Evolutionary conservation across 768 basidiomycete genomes (phyloP), one percentile per base, ranked within the genome.

Genomic region (Hypsizygus marmoreus): DNA sequence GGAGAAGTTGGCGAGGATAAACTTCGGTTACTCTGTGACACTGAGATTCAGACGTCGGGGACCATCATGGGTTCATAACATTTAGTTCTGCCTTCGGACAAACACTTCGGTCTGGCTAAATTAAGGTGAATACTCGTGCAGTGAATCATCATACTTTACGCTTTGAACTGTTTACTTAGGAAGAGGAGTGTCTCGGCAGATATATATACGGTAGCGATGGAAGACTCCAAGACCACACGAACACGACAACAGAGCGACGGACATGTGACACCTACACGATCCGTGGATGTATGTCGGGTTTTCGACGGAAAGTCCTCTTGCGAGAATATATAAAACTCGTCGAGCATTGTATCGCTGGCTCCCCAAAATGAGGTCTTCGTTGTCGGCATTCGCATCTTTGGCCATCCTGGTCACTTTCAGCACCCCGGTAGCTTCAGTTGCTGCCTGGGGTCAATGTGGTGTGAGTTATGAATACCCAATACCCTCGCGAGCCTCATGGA

Each of bases 391-490:
- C 34, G 59, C 68, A 13, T 59, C 66, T 42, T 46, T 73, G 38
- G 65, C 70, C 14, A 43, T 69, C 31, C 46, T 70, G 12, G 49
- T 58, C n/a, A 54, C 61, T 23, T 59, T 65, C 23, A 56, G 56
- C 40, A 55, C 55, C 14, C 60, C 62, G 6, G 68, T 57, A 41
- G 47, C 58, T 7, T 61, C 66, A 6, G 71, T 74, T 30, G 53
- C 73, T 23, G 69, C 74, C 45, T 81, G 66, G 59, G 77, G 77
- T 4, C 78, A 81, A 59, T 81, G 78, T 59, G 78, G 76, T 26
- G 73, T 73, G 57, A n/a, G 65, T 55, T 26, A 17, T n/a, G 51
- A 56, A 24, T 33, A n/a, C n/a, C n/a, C n/a, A n/a, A n/a, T n/a
- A n/a, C n/a, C n/a, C n/a, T n/a, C n/a, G n/a, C n/a, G n/a, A n/a